Conservation (phyloP, 345 rosid genomes). For the Kernera saxatilis region DNA sequence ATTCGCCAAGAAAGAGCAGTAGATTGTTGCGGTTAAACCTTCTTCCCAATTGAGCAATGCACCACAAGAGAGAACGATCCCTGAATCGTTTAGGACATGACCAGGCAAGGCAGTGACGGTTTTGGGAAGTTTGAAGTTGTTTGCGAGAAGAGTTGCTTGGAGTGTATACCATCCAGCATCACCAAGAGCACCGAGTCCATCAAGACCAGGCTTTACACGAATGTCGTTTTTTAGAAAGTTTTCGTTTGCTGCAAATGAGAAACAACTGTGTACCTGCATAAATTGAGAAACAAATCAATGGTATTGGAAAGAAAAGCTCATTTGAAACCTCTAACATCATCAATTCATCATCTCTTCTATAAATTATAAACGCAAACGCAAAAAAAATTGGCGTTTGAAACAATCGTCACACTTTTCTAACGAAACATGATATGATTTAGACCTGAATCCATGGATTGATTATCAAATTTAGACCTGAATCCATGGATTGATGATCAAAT, state of each 20-base stretch:
- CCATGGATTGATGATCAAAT: too few species aligned
- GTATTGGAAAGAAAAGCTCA: too few species aligned
- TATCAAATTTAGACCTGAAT: too few species aligned
- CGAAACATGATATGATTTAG: too few species aligned
- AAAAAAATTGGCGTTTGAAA: background rate
- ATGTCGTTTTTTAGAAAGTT: constrained; percentile 58
- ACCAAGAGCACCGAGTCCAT: constrained; percentile 78
- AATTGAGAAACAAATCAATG: background rate
- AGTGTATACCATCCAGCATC: constrained; percentile 89
- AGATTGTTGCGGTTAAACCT: constrained; percentile 51
- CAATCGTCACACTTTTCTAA: background rate
- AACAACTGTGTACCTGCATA: constrained; percentile 57
- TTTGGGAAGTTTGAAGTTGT: constrained; percentile 61
- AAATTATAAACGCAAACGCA: background rate
- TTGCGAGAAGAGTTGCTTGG: constrained; percentile 50
- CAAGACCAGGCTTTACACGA: constrained; percentile 85
- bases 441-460: too few species aligned
- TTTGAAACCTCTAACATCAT: too few species aligned
- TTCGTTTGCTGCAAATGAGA: constrained; percentile 44
- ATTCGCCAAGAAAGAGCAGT: constrained; percentile 71
- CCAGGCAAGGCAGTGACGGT: constrained; percentile 46
- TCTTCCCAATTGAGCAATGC: constrained; percentile 70
- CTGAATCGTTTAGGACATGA: constrained; percentile 49
- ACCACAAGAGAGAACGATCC: constrained; percentile 63
- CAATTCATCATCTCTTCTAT: too few species aligned